Evolutionary conservation across 768 basidiomycete genomes (phyloP), one percentile per base, ranked within the genome.

Genomic region (Rhodotorula kratochvilovae): DNA sequence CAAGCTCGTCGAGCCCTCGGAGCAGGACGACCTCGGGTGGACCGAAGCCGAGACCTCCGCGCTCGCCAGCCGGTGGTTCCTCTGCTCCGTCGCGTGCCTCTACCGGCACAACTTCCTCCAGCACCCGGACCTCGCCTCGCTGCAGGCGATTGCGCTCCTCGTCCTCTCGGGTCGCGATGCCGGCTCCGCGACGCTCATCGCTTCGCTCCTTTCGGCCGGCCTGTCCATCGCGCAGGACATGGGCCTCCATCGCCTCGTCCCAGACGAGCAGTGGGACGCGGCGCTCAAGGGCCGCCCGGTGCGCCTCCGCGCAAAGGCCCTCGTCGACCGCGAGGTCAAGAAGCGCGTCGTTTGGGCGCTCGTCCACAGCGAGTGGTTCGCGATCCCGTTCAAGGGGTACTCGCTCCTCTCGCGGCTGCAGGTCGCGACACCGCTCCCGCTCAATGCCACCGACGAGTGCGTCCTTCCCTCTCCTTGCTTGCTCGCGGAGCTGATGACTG

Each of bases 131-230:
- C 54, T 74, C 46, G 43, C 45, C 33, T 55, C 59, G n/a, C 73
- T 74, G 1, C 68, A 74, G 58, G 66, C 73, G 0, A 74, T 74
- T 29, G 62, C 69, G 0, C 23, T 74, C 42, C 69, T 74, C 62
- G 68, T 67, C n/a, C 67, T 74, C 19, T 74, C 73, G 19, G 73
- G 73, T 29, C 73, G 73, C 7, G 73, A 74, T 42, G 69, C 68
- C 5, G 73, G 73, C 4, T 73, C 73, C 0, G 67, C 73, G 0
- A 65, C 69, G 27, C 55, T 74, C 35, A 74, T 74, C 63, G 73
- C 73, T 31, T 67, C 66, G 33, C 69, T 74, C 46, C 73, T 74
- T 42, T 64, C 53, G 23, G 56, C 73, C 56, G 73, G 69, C 42
- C 59, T 74, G 42, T 74, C 73, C 17, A 65, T 74, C 63, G 73